Conservation (phyloP, 2,329 filamentous ascomycete genomes). For the Madurella fahalii region DNA sequence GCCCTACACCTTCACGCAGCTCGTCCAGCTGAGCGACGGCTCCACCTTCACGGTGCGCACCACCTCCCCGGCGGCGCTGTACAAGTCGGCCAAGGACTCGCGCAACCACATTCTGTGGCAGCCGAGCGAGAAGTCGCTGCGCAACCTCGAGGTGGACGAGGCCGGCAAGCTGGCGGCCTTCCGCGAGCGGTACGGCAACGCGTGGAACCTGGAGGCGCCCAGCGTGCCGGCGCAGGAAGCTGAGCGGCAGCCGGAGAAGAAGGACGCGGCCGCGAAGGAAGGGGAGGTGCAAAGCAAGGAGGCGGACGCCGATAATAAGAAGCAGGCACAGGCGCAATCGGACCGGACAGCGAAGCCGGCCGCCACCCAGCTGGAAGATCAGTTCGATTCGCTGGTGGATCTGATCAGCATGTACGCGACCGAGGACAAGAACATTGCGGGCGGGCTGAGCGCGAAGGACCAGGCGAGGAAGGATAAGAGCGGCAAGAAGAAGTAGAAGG, state of each 20-base stretch:
- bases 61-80: conserved; percentile 62
- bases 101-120: conserved; percentile 92
- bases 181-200: conserved; percentile 74
- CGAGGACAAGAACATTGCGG: conserved; percentile 37
- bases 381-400: conserved; percentile 42
- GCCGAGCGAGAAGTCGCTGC: conserved; percentile 71
- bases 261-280: conserved; percentile 21
- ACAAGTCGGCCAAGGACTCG: conserved; percentile 69
- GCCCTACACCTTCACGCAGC: conserved; percentile 96
- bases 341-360: conserved; percentile 21
- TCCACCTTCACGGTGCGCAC: conserved; percentile 77
- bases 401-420: conserved; percentile 49
- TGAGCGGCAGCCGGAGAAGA: conserved; percentile 24
- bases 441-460: conserved; percentile 39
- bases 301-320: conserved; percentile 22
- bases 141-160: conserved; percentile 92
- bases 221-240: conserved; percentile 29
- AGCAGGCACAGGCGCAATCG: conserved; percentile 17
- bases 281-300: conserved; percentile 30
- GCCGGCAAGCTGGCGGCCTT: conserved; percentile 86
- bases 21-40: conserved; percentile 88
- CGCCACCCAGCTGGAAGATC: conserved; percentile 20
- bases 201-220: conserved; percentile 62
- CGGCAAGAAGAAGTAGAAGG: conserved; percentile 35
- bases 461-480: conserved; percentile 33